These are phyloP conservation scores for Penicillium sp. DNA, from an alignment of 2,329 filamentous ascomycete genomes.

Conservation along the genomic window DNA sequence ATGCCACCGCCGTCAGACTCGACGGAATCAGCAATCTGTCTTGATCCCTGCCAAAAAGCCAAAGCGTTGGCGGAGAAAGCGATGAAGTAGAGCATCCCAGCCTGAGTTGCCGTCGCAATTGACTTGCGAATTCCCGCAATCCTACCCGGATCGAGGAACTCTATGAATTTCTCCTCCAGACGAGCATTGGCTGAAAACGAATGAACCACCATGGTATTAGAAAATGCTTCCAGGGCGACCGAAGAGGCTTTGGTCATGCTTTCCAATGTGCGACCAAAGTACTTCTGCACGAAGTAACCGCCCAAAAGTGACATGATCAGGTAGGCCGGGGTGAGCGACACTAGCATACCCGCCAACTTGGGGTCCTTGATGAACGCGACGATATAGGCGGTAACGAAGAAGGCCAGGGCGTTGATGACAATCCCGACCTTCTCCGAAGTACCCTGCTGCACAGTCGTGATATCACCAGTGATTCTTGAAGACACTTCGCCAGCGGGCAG, in stretches of 20 bases:
- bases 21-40: conserved; percentile 47
- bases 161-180: conserved; percentile 61
- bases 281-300: conserved; percentile 56
- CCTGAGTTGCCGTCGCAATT: conserved; percentile 56
- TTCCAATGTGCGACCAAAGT: conserved; percentile 50
- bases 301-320: conserved; percentile 59
- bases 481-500: conserved; percentile 82
- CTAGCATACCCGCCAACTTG: conserved; percentile 67
- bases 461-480: conserved; percentile 81
- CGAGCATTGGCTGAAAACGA: conserved; percentile 61
- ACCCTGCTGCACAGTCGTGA: conserved; percentile 80
- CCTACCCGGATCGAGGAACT: conserved; percentile 51
- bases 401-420: conserved; percentile 67
- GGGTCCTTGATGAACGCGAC: conserved; percentile 81
- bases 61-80: conserved; percentile 67
- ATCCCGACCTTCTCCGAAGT: conserved; percentile 79
- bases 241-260: conserved; percentile 60
- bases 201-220: conserved; percentile 62
- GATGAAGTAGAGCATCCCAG: conserved; percentile 67
- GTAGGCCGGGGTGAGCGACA: conserved; percentile 64
- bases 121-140: conserved; percentile 61
- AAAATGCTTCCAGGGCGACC: conserved; percentile 63
- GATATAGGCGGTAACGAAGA: conserved; percentile 76
- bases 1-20: conserved; percentile 9
- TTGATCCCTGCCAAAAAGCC: conserved; percentile 68